Evolutionary conservation across 805 yeast species (phyloP).

Genomic region (Hanseniaspora lachancei): DNA sequence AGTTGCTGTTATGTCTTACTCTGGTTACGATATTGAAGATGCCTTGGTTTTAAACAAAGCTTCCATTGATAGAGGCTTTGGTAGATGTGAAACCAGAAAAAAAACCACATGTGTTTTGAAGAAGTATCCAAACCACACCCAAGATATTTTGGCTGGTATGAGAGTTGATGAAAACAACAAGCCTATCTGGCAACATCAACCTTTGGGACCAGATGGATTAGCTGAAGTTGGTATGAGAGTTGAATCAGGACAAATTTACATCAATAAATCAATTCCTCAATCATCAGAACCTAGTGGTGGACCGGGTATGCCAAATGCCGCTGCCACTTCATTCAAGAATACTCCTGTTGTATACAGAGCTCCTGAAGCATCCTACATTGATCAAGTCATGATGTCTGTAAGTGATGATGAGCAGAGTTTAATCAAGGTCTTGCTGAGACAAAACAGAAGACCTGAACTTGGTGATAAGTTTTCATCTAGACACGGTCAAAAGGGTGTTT

Average conservation of each 20-base stretch:
- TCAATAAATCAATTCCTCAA: conserved; percentile 79
- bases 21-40: conserved; percentile 98
- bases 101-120: conserved; percentile 83
- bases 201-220: conserved; percentile 87
- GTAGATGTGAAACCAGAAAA: conserved; percentile 89
- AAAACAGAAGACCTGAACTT: conserved; percentile 91
- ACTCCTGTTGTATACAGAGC: conserved; percentile 86
- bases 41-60: conserved; percentile 90
- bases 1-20: conserved; percentile 97
- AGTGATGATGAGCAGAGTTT: conserved; percentile 91
- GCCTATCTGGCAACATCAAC: conserved; percentile 74
- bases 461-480: conserved; percentile 96
- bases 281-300: conserved; percentile 6
- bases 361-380: conserved; percentile 90
- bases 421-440: conserved; percentile 81
- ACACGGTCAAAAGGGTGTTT: conserved; percentile 98
- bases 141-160: conserved; percentile 84
- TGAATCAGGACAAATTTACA: conserved; percentile 85
- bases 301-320: conserved; percentile 12
- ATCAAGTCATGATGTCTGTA: conserved; percentile 94
- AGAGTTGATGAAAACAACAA: conserved; percentile 68
- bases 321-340: conserved; percentile 45
- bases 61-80: conserved; percentile 90
- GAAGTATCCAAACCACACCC: conserved; percentile 85
- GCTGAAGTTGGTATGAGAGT: conserved; percentile 91